A percentile compares a stretch with the other conserved stretches of the same genome.
Evolutionary conservation across 176 grass and related monocot genomes (phyloP).

Genomic region (Cenchrus americanus): DNA sequence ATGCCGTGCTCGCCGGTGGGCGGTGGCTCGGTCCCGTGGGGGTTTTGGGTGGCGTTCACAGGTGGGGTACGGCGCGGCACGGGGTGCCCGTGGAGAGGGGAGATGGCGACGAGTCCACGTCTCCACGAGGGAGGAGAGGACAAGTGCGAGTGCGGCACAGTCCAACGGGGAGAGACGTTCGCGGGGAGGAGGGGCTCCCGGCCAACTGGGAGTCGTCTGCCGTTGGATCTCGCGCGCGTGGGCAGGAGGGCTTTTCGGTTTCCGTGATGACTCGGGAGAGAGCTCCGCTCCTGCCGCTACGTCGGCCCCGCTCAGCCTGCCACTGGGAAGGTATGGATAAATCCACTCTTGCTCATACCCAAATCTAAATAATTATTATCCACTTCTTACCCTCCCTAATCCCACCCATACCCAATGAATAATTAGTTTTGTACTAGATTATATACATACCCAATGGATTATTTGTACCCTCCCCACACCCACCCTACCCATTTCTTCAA

Average conservation of each 20-base stretch:
- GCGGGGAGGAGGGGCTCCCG: background rate
- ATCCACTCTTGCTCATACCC: no score
- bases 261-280: constrained; percentile 34
- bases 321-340: no score
- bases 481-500: no score
- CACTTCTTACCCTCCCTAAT: no score
- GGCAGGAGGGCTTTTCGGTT: constrained; percentile 35
- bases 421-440: no score
- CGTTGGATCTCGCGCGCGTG: constrained; percentile 57
- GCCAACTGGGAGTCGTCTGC: background rate
- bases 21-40: background rate
- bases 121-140: constrained; percentile 8
- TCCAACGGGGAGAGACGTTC: background rate
- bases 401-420: no score
- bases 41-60: background rate
- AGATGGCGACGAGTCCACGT: constrained; percentile 18
- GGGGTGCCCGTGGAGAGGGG: constrained; percentile 18
- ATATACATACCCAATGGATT: no score
- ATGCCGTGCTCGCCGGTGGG: background rate
- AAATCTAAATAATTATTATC: no score
- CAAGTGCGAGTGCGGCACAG: constrained; percentile 5
- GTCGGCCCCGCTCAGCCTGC: no score
- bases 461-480: no score
- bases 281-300: constrained; percentile 28
- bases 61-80: constrained; percentile 24